These are phyloP conservation scores for Xylariaceae sp. DNA, from an alignment of 2,329 filamentous ascomycete species.

Conservation along the genomic window DNA sequence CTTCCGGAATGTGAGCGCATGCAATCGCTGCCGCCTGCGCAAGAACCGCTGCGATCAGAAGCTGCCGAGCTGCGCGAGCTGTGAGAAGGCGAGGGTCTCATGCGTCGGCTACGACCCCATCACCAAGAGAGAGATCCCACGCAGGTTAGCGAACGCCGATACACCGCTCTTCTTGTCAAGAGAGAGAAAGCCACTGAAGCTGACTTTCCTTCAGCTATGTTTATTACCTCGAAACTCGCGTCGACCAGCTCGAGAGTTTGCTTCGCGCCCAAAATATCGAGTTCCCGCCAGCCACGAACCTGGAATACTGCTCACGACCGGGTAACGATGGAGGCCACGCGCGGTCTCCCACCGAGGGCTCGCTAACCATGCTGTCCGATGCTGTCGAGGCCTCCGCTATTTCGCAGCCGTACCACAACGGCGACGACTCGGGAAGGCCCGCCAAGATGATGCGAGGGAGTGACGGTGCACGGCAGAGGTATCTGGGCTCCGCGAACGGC, in stretches of 20 bases:
- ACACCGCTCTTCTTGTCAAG: not conserved
- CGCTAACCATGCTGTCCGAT: conserved; percentile 31
- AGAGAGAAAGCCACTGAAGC: conserved; percentile 4
- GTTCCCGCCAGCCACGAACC: conserved; percentile 67
- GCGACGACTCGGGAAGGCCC: conserved; percentile 53
- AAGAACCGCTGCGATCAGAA: conserved; percentile 96
- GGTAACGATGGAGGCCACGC: conserved; percentile 34
- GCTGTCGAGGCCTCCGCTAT: conserved; percentile 28
- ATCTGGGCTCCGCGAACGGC: conserved; percentile 79
- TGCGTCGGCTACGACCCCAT: conserved; percentile 97
- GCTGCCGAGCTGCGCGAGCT: conserved; percentile 84
- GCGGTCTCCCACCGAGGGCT: conserved; percentile 33
- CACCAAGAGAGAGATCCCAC: conserved; percentile 90
- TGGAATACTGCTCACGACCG: conserved; percentile 59
- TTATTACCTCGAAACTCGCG: conserved; percentile 85
- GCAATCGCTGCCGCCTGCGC: conserved; percentile 84
- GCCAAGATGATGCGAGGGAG: conserved; percentile 27
- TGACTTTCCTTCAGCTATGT: conserved; percentile 63
- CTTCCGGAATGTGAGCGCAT: conserved; percentile 88
- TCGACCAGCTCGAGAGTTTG: conserved; percentile 76
- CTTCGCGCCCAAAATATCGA: conserved; percentile 65
- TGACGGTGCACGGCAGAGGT: conserved; percentile 69
- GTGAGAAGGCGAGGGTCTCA: conserved; percentile 85
- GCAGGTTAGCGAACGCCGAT: conserved; percentile 61
- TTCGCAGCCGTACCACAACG: conserved; percentile 32